Evolutionary conservation across 192 early-diverging fungal species (phyloP).

Genomic region (Coemansia sp.): DNA sequence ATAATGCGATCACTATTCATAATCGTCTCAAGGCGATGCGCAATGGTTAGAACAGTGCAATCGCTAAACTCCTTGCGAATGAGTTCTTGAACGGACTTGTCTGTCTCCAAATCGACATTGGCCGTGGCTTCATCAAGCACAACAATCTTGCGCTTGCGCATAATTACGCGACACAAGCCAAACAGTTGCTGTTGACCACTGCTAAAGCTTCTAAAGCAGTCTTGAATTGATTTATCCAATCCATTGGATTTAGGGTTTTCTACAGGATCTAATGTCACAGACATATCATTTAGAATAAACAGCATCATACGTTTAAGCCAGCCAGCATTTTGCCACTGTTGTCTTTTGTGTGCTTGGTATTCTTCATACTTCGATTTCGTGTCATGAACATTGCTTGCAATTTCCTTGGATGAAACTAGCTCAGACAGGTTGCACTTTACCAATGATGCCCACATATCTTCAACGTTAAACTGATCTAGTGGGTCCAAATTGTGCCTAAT

Average conservation of each 20-base stretch:
- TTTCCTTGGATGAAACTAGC: constrained; percentile 2
- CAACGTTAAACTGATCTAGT: constrained; percentile 31
- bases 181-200: constrained; percentile 62
- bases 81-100: constrained; percentile 2
- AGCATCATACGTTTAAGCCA: constrained; percentile 10
- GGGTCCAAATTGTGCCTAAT: constrained; percentile 71
- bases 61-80: constrained; percentile 57
- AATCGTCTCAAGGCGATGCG: constrained; percentile 69
- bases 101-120: constrained; percentile 50
- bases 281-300: background rate
- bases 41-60: constrained; percentile 59
- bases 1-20: constrained; percentile 68
- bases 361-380: background rate
- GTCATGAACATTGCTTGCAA: background rate
- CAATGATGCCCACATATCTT: constrained; percentile 26
- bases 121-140: constrained; percentile 70
- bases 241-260: background rate
- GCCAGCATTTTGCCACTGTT: constrained; percentile 20
- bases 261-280: background rate
- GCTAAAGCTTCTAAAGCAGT: constrained; percentile 12
- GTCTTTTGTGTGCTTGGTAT: background rate
- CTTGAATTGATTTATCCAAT: background rate
- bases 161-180: constrained; percentile 59
- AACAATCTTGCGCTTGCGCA: constrained; percentile 56
- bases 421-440: constrained; percentile 20